phyloP scores from a whole-genome alignment of 768 basidiomycete genomes.

The Trametes villosa region DNA sequence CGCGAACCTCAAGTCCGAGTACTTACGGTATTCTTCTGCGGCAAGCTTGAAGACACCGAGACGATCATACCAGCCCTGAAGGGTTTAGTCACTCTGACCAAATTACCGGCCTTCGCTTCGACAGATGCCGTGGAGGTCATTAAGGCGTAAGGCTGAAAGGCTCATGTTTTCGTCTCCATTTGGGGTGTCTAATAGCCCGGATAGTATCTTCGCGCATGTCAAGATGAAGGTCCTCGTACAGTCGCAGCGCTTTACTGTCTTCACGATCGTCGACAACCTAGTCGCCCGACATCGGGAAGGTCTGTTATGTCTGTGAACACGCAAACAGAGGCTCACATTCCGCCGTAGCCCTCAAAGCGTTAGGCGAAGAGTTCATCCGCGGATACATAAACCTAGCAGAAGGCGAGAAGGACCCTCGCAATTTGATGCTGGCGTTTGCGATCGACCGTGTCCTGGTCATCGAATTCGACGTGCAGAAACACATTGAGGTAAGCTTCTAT shows the following conservation, averaged over 20 bases:
- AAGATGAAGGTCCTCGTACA: constrained; percentile 84
- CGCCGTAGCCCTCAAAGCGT: constrained; percentile 62
- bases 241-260: constrained; percentile 79
- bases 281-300: constrained; percentile 73
- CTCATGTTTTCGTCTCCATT: too few species aligned
- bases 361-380: constrained; percentile 73
- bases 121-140: constrained; percentile 65
- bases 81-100: constrained; percentile 71
- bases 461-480: constrained; percentile 79
- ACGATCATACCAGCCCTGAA: constrained; percentile 82
- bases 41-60: constrained; percentile 85
- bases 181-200: too few species aligned
- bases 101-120: constrained; percentile 63
- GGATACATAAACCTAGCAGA: constrained; percentile 84
- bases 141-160: constrained; percentile 66
- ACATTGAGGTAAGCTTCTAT: constrained; percentile 68
- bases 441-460: constrained; percentile 85
- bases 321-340: not conserved
- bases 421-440: constrained; percentile 87
- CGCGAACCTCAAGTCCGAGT: constrained; percentile 64
- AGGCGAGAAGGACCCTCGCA: constrained; percentile 97
- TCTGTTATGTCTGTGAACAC: constrained; percentile 34
- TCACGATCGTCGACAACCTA: constrained; percentile 77
- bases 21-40: constrained; percentile 79
- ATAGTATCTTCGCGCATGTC: constrained; percentile 76